A percentile compares a stretch with the other conserved stretches of the same genome.
phyloP scores from a whole-genome alignment of 163 green algal species.

The Chloromonas sp. region DNA sequence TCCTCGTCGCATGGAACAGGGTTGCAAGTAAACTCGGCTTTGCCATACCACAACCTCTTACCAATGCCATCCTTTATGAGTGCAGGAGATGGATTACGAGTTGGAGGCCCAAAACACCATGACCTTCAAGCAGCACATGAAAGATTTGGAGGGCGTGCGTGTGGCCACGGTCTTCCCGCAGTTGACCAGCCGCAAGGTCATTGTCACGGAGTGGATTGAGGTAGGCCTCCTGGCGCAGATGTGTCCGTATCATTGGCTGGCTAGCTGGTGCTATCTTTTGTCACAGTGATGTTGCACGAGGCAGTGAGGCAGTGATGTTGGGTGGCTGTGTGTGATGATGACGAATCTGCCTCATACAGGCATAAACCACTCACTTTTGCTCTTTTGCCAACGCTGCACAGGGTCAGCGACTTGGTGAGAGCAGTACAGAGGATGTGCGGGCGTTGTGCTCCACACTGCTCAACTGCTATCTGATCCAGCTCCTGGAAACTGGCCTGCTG shows the following conservation, averaged over 20 bases:
- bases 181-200: constrained; percentile 52
- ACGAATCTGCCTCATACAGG: too few species aligned
- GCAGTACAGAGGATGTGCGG: constrained; percentile 49
- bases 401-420: constrained; percentile 17
- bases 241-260: too few species aligned
- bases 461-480: constrained; percentile 77
- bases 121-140: constrained; percentile 42
- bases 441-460: constrained; percentile 69
- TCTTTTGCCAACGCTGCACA: neutral
- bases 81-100: constrained; percentile 70
- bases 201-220: constrained; percentile 74
- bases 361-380: too few species aligned
- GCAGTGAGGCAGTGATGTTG: too few species aligned
- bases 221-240: constrained; percentile 33
- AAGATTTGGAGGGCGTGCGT: constrained; percentile 24
- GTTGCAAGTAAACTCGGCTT: too few species aligned
- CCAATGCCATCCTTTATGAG: too few species aligned
- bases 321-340: too few species aligned
- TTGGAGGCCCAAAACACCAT: constrained; percentile 56
- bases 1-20: too few species aligned
- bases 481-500: constrained; percentile 87
- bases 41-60: too few species aligned
- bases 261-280: too few species aligned
- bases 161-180: constrained; percentile 55
- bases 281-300: too few species aligned